phyloP scores from a whole-genome alignment of 192 early-diverging fungal species.

The Coemansia guatemalensis region DNA sequence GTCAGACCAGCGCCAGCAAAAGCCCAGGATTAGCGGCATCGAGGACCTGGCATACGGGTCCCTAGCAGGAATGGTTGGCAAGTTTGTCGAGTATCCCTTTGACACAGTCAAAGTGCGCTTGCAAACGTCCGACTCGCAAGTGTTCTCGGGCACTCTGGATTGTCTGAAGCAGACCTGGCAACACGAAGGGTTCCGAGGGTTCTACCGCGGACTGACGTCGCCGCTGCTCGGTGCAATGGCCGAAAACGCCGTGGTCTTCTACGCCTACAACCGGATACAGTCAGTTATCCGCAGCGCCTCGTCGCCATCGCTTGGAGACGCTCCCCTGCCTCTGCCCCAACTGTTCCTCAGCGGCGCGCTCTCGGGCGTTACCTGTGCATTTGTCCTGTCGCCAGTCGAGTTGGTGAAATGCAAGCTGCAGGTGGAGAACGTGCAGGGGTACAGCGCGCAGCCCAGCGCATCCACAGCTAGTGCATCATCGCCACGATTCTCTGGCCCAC shows the following conservation, averaged over 20 bases:
- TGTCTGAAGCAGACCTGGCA: constrained; percentile 75
- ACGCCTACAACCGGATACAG: constrained; percentile 85
- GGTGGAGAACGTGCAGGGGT: constrained; percentile 67
- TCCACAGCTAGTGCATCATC: constrained; percentile 5
- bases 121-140: constrained; percentile 65
- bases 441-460: constrained; percentile 6
- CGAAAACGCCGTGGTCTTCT: constrained; percentile 90
- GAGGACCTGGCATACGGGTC: constrained; percentile 51
- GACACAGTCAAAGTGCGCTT: constrained; percentile 95
- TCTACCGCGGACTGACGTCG: constrained; percentile 91
- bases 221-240: constrained; percentile 92
- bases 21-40: constrained; percentile 25
- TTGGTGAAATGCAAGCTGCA: constrained; percentile 96
- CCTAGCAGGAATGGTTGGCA: constrained; percentile 85
- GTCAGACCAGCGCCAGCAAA: background rate
- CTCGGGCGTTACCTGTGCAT: constrained; percentile 81
- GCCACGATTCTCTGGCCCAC: constrained; percentile 54
- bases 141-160: constrained; percentile 77
- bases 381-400: constrained; percentile 93
- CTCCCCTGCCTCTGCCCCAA: constrained; percentile 62
- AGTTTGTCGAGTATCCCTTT: constrained; percentile 94
- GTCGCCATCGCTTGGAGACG: constrained; percentile 11
- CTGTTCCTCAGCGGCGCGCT: constrained; percentile 79
- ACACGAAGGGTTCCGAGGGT: constrained; percentile 77
- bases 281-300: constrained; percentile 56